phyloP scores from a whole-genome alignment of 2,329 filamentous ascomycete species.

The Ceratocystis cubensis region DNA sequence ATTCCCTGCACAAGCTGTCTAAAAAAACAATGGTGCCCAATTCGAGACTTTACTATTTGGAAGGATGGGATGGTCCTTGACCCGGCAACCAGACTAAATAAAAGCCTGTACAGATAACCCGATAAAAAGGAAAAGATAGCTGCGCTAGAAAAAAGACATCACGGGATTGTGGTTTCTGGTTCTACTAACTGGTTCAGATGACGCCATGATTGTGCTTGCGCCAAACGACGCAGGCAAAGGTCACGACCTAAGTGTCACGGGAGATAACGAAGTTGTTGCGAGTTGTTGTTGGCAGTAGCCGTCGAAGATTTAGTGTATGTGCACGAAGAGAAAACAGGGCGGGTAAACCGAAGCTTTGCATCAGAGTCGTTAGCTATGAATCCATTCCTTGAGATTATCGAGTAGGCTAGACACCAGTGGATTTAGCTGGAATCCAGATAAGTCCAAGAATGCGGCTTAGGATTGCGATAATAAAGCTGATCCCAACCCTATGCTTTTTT shows the following conservation, averaged over 20 bases:
- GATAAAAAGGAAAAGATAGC: background rate
- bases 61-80: background rate
- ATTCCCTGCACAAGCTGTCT: conserved; percentile 2
- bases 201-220: conserved; percentile 17
- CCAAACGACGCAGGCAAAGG: background rate
- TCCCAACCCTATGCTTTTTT: background rate
- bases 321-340: conserved; percentile 1
- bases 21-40: conserved; percentile 7
- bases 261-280: background rate
- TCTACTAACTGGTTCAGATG: conserved; percentile 18
- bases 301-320: background rate
- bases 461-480: too few relatives aligned
- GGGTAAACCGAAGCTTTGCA: background rate
- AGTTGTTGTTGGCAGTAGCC: background rate
- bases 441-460: background rate
- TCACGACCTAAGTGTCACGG: background rate
- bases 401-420: background rate
- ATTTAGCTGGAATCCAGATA: background rate
- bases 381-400: background rate
- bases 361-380: background rate
- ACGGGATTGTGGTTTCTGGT: background rate
- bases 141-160: background rate
- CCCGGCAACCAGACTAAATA: conserved; percentile 2
- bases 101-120: background rate
- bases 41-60: background rate